Percentiles rank a stretch among this genome's conserved stretches.
Evolutionary conservation across 2,329 filamentous ascomycete species (phyloP).

Genomic region (Zymoseptoria passerinii): DNA sequence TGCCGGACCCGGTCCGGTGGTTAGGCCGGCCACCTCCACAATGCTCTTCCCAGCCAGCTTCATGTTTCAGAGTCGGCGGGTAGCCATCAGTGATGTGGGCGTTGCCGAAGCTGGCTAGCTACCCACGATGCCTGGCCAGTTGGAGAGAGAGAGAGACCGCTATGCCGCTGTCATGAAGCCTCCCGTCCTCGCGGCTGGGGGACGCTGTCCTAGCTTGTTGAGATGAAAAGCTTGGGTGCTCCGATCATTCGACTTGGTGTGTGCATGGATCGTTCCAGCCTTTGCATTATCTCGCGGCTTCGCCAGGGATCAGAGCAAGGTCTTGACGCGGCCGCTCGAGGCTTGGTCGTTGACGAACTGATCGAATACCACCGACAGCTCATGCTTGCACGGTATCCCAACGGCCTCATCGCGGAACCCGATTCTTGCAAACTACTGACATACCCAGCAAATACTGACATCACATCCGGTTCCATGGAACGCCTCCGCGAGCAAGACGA

Average conservation of each 20-base stretch:
- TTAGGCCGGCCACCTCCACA: background rate
- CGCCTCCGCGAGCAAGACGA: background rate
- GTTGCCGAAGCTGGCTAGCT: background rate
- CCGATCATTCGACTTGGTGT: background rate
- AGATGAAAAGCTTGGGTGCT: background rate
- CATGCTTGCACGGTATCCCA: background rate
- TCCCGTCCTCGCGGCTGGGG: background rate
- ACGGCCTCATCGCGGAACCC: background rate
- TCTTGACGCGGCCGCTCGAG: background rate
- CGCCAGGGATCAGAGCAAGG: background rate
- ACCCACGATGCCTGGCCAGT: too few relatives aligned
- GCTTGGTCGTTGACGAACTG: background rate
- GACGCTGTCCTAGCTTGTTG: too few relatives aligned
- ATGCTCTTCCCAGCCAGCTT: background rate
- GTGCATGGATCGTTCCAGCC: background rate
- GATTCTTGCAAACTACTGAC: background rate
- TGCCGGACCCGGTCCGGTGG: background rate
- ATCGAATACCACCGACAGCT: background rate
- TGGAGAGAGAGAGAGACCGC: background rate
- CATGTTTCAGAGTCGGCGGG: background rate
- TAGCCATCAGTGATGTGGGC: background rate
- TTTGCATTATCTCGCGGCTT: background rate
- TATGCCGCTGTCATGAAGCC: background rate
- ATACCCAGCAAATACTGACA: background rate
- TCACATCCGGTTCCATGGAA: background rate